Evolutionary conservation across 345 rosid genomes (phyloP).

Genomic region (Brassica nigra): DNA sequence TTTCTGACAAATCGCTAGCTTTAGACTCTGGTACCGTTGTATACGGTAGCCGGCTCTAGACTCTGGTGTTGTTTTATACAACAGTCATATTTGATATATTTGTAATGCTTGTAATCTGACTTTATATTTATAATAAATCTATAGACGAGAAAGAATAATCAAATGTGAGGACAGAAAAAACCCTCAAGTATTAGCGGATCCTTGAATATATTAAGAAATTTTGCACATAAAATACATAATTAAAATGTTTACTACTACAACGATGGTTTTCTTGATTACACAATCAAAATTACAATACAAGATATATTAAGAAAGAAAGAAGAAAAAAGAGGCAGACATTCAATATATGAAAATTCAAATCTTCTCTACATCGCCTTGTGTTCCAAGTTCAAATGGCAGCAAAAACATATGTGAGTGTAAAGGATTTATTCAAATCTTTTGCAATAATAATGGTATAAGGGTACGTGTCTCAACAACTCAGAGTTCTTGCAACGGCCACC

Average conservation of each 20-base stretch:
- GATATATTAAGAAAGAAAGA: not conserved
- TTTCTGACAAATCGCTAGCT: not conserved
- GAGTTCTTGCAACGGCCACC: constrained; percentile 23
- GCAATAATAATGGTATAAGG: constrained; percentile 33
- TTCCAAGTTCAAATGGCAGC: constrained; percentile 5
- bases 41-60: not conserved
- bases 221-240: too few species aligned
- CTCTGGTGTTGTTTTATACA: not conserved
- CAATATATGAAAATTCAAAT: constrained; percentile 33
- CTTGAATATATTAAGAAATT: not conserved
- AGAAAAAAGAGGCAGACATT: not conserved
- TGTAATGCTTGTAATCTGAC: not conserved
- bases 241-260: not conserved
- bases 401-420: constrained; percentile 29
- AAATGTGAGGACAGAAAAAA: not conserved
- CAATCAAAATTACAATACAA: constrained; percentile 40
- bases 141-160: not conserved
- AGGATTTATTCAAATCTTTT: constrained; percentile 29
- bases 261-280: constrained; percentile 28
- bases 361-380: constrained; percentile 18
- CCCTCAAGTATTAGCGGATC: not conserved
- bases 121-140: too few species aligned
- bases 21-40: not conserved
- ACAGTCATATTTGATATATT: not conserved
- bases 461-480: constrained; percentile 12